A percentile compares a stretch with the other conserved stretches of the same genome.
Conservation (phyloP, 176 grass and related monocot species). For the Cenchrus americanus region DNA sequence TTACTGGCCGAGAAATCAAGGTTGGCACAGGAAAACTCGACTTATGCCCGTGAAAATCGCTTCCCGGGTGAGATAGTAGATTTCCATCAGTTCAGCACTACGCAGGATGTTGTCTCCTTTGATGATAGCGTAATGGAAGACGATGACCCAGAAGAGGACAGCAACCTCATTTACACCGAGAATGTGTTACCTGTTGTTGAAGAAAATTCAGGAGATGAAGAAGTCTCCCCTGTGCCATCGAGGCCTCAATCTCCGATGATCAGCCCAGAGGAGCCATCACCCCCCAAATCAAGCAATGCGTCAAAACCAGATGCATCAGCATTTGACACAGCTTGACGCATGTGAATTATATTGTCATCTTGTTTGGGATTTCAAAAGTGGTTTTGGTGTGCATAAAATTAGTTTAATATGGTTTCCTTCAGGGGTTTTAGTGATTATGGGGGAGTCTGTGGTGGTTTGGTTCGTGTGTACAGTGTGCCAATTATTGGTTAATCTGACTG, state of each 20-base stretch:
- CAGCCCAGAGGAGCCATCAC: not conserved
- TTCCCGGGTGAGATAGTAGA: constrained; percentile 71
- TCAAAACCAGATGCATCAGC: constrained; percentile 23
- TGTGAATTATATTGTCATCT: not conserved
- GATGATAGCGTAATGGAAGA: constrained; percentile 42
- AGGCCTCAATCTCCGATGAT: constrained; percentile 28
- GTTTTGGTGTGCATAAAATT: constrained; percentile 39
- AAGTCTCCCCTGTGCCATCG: constrained; percentile 29
- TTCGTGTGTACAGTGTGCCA: not conserved
- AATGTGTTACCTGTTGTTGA: constrained; percentile 34
- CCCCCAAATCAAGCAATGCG: constrained; percentile 3
- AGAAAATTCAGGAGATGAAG: constrained; percentile 43
- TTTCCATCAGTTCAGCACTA: constrained; percentile 56
- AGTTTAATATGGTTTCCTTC: not conserved
- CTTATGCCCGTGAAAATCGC: constrained; percentile 64
- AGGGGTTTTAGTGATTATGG: not conserved
- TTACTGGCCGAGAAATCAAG: constrained; percentile 66
- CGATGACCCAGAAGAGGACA: constrained; percentile 27
- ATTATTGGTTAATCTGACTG: too few relatives aligned
- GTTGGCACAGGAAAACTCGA: constrained; percentile 66
- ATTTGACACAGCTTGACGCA: constrained; percentile 23
- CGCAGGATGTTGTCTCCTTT: constrained; percentile 41
- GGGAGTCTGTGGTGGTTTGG: constrained; percentile 4
- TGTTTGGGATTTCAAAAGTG: constrained; percentile 11
- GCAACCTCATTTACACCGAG: not conserved